Evolutionary conservation across 371 early-diverging fungal genomes (phyloP).

Genomic region (Blastocladiella emersonii): DNA sequence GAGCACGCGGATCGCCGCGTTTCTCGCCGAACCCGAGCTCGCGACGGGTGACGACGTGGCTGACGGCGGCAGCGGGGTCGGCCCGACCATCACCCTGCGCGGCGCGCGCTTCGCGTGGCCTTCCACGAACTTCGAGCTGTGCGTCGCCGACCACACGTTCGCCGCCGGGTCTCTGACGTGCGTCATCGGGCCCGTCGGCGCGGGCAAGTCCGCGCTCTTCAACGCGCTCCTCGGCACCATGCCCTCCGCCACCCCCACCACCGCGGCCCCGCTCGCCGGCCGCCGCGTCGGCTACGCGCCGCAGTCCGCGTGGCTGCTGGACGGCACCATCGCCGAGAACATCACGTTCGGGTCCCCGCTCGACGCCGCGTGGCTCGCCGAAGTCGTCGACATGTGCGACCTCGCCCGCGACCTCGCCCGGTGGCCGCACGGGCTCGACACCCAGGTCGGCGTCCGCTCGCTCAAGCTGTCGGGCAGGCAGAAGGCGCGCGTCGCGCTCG

Average conservation of each 20-base stretch:
- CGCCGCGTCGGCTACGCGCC: conserved; percentile 8
- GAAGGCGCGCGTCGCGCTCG: background rate
- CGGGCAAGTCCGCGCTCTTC: conserved; percentile 29
- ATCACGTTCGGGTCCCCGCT: conserved; percentile 6
- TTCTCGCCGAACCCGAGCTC: too few species aligned
- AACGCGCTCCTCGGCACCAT: conserved; percentile 22
- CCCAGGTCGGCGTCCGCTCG: conserved; percentile 8
- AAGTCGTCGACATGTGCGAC: background rate
- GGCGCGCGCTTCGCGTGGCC: background rate
- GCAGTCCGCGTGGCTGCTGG: conserved; percentile 12
- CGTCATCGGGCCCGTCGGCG: conserved; percentile 30
- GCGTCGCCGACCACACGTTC: conserved; percentile 6
- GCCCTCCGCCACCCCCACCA: conserved; percentile 14
- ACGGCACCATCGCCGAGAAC: conserved; percentile 7
- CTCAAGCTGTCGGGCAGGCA: conserved; percentile 1
- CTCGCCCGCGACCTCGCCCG: conserved; percentile 9
- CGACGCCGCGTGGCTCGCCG: background rate
- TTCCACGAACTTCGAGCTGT: too few species aligned
- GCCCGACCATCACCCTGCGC: background rate
- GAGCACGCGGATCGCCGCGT: too few species aligned
- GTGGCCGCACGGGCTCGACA: conserved; percentile 9
- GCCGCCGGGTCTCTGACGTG: conserved; percentile 13
- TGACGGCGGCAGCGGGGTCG: background rate
- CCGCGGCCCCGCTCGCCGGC: background rate
- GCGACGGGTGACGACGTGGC: too few species aligned